phyloP scores from a whole-genome alignment of 139 green algal genomes.

The Astrephomene gubernaculifera region DNA sequence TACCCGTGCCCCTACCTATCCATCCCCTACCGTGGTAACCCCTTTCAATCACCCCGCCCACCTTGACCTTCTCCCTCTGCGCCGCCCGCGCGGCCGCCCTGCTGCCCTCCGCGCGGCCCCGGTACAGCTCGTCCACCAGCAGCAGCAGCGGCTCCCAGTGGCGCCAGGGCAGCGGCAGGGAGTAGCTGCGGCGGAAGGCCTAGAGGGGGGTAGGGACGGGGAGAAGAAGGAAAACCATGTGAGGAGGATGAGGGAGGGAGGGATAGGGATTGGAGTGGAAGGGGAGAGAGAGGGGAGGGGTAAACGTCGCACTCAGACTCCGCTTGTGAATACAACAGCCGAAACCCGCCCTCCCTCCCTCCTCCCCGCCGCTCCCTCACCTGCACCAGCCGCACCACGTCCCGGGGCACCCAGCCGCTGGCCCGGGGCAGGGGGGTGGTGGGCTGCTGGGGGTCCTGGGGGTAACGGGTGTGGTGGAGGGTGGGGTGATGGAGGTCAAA shows the following conservation, averaged over 20 bases:
- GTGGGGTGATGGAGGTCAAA: no score
- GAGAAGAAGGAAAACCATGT: no score
- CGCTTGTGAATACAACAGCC: background rate
- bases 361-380: background rate
- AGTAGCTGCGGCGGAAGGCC: slow-evolving; percentile 48
- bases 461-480: background rate
- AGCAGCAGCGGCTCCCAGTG: slow-evolving; percentile 61
- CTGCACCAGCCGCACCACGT: slow-evolving; percentile 56
- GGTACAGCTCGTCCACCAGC: slow-evolving; percentile 61
- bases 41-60: background rate
- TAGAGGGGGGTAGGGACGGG: background rate
- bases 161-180: slow-evolving; percentile 30
- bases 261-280: background rate
- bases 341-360: background rate
- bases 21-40: no score
- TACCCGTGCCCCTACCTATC: no score
- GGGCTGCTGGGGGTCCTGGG: slow-evolving; percentile 22
- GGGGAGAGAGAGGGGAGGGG: background rate
- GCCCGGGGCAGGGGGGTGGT: slow-evolving; percentile 46
- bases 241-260: background rate
- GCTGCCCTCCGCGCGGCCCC: background rate
- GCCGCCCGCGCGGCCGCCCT: slow-evolving; percentile 3
- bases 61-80: slow-evolving; percentile 24
- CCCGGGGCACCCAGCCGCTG: slow-evolving; percentile 62
- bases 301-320: background rate